Evolutionary conservation across 2,329 filamentous ascomycete genomes (phyloP), one percentile per base, ranked within the genome.

Genomic region (Epichloe gansuensis): DNA sequence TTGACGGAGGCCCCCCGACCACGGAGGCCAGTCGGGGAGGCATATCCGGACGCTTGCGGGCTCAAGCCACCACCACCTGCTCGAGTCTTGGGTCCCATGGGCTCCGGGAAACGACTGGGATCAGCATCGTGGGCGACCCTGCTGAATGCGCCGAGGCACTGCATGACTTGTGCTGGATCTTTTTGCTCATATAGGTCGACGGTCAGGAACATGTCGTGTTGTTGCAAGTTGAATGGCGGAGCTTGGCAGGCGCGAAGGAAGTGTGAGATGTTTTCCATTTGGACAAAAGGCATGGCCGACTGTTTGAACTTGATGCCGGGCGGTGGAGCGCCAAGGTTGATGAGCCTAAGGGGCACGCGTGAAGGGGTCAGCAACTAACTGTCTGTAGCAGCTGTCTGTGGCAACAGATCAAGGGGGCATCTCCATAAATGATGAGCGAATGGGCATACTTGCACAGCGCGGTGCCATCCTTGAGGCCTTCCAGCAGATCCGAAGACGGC

Each of bases 241-340:
- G 80, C 74, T 68, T 95, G 87, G 73, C 90, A 95, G 54, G 89
- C 89, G 63, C 81, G 82, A 51, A 98, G 81, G 70, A 96, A 98
- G 64, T 95, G 88, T 4, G 90, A 94, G 64, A 98, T 96, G 66
- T 98, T 98, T 68, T 98, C 93, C 90, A 97, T 97, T 69, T 98
- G 93, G 41, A 97, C 91, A 66, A 98, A 98, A 0, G 93, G 93
- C 91, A 97, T 97, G 41, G 82, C 72, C 1, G 90, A 95, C 64
- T 85, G 77, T 71, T 97, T 97, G 78, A 86, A 97, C 67, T 85
- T 89, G 70, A 95, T 80, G 35, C 85, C 85, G 0, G 87, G 87
- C 15, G 84, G 80, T 27, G 87, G 86, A 39, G 85, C 69, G 35
- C 80, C 86, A 52, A 91, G 76, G 64, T 95, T 97, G 62, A 88